Conservation (phyloP, 495 filamentous ascomycete species). For the Opeltia flavorubescens region DNA sequence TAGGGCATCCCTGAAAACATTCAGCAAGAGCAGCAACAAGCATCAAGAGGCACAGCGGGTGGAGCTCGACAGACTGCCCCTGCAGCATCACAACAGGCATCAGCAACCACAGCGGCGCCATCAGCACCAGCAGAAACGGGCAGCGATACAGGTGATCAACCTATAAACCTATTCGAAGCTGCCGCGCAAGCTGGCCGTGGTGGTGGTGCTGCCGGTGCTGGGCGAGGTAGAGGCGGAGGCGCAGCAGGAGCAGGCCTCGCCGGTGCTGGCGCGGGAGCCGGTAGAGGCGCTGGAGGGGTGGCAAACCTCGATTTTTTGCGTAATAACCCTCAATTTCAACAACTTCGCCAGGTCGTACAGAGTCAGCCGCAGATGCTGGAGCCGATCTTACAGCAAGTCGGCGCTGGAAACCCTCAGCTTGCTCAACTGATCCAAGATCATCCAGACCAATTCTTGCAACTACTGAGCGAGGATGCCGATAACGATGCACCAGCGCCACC, state of each 20-base stretch:
- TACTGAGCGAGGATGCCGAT: conserved; percentile 69
- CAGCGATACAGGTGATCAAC: conserved; percentile 47
- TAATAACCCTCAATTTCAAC: conserved; percentile 92
- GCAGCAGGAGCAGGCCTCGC: conserved; percentile 33
- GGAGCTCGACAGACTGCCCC: conserved; percentile 23
- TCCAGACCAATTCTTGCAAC: conserved; percentile 79
- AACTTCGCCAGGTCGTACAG: conserved; percentile 90
- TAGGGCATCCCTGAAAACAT: conserved; percentile 84
- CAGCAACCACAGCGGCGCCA: conserved; percentile 24
- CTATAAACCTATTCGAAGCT: conserved; percentile 88
- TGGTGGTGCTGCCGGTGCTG: conserved; percentile 29
- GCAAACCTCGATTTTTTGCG: conserved; percentile 90
- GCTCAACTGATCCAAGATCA: conserved; percentile 79
- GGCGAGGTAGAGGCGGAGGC: conserved; percentile 22
- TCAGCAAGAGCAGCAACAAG: conserved; percentile 51
- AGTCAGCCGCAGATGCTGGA: conserved; percentile 97
- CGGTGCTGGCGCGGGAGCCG: conserved; percentile 20
- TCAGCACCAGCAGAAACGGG: conserved; percentile 23
- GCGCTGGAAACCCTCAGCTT: conserved; percentile 88
- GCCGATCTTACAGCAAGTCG: conserved; percentile 90
- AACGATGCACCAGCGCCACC: conserved; percentile 67
- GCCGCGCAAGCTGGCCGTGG: conserved; percentile 61
- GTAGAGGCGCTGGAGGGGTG: conserved; percentile 38
- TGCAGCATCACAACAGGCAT: conserved; percentile 23
- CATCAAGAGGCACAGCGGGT: conserved; percentile 17